Percentiles rank a stretch among this genome's conserved stretches.
Evolutionary conservation across 257 asterid genomes (phyloP).

Genomic region (Solanum piurae): DNA sequence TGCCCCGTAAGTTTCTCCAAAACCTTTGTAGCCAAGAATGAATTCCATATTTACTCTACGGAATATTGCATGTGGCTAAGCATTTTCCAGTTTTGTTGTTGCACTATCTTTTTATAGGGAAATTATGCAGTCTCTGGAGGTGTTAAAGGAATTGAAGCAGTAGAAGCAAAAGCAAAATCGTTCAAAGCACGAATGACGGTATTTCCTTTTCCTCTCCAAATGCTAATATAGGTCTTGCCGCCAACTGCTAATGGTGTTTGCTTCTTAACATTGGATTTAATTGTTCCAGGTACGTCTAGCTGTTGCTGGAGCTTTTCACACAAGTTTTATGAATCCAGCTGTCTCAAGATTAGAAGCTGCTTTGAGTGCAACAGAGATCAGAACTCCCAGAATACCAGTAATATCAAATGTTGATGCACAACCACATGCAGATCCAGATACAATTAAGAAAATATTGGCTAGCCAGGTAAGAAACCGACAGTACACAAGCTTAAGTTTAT

Average conservation of each 20-base stretch:
- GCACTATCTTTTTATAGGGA: constrained; percentile 39
- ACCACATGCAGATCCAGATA: constrained; percentile 53
- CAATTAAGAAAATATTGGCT: constrained; percentile 69
- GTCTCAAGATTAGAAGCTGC: constrained; percentile 85
- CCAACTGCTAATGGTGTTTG: background rate
- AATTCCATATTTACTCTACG: background rate
- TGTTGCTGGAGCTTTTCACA: constrained; percentile 97
- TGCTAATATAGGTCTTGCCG: background rate
- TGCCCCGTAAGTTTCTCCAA: constrained; percentile 57
- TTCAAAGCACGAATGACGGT: constrained; percentile 98
- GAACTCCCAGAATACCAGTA: constrained; percentile 77
- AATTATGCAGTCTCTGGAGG: constrained; percentile 99
- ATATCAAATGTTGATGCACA: constrained; percentile 92
- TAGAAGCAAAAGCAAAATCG: constrained; percentile 91
- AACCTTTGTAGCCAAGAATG: background rate
- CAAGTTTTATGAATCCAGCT: constrained; percentile 93
- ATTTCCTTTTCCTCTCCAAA: background rate
- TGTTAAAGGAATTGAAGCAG: constrained; percentile 91
- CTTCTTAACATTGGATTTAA: background rate
- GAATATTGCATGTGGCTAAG: background rate
- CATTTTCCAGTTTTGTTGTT: background rate
- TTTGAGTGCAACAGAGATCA: constrained; percentile 64
- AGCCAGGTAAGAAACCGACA: constrained; percentile 45
- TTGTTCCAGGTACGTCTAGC: constrained; percentile 69
- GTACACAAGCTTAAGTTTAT: background rate